phyloP scores from a whole-genome alignment of 306 rosid genomes.

The Cicer arietinum region DNA sequence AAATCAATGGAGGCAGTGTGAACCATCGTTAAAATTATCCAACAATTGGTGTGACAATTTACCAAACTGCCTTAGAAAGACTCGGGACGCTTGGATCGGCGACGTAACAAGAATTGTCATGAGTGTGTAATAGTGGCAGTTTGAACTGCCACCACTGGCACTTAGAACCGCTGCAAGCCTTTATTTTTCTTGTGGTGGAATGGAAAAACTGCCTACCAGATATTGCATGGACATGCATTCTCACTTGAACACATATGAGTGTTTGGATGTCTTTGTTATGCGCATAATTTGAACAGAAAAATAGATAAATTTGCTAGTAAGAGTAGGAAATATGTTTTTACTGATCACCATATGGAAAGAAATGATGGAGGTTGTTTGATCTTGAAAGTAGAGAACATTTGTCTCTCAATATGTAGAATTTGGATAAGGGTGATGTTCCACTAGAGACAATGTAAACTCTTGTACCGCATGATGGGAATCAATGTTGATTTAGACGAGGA shows the following conservation, averaged over 20 bases:
- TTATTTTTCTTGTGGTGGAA: neutral
- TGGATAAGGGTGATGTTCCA: neutral
- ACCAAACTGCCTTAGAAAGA: no score
- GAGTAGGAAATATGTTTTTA: neutral
- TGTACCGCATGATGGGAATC: neutral
- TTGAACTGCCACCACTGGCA: no score
- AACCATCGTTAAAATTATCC: no score
- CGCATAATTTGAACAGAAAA: neutral
- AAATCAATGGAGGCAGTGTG: no score
- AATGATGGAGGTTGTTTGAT: neutral
- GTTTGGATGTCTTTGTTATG: neutral
- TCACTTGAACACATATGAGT: neutral
- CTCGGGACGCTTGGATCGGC: no score
- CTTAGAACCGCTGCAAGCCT: no score
- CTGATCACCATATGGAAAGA: neutral
- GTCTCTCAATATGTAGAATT: neutral
- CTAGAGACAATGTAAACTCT: neutral
- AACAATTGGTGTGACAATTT: no score
- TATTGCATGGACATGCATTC: neutral
- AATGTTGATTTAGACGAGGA: neutral
- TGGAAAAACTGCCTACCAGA: neutral
- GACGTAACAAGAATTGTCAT: no score
- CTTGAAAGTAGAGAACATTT: neutral
- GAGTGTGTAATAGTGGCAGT: no score
- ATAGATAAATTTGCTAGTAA: neutral